Evolutionary conservation across 2,329 filamentous ascomycete species (phyloP), one percentile per base, ranked within the genome.

Genomic region (Fusarium graminum): DNA sequence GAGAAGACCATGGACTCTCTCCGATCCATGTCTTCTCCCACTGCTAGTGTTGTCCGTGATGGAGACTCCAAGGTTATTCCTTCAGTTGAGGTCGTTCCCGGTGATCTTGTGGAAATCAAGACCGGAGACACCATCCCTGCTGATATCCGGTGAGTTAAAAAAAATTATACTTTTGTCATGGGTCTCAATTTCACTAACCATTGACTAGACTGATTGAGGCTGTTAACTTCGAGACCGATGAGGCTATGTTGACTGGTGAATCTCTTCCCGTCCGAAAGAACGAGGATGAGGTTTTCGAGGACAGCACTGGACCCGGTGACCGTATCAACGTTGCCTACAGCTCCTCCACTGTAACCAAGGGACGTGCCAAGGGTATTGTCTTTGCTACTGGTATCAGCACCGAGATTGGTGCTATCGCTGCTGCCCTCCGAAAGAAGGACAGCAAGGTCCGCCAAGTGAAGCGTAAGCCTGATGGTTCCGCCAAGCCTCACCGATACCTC

Each of bases 171-270:
- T 17, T 47, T 9, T 53, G 4, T 34, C n/a, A n/a, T 11, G 43
- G 19, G 16, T 17, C 44, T 36, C 34, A 17, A 11, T 7, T 81
- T 87, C 59, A 84, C 83, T 28, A 88, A 85, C 71, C 82, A 16
- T 83, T 83, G 22, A 10, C 19, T 4, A 67, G 58, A 51, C 70
- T 84, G 25, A 71, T 87, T 61, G 84, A 88, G 67, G 83, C 81
- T 29, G 84, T 90, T 79, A 91, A 91, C 75, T 83, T 89, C 42
- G 87, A 88, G 69, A 89, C 87, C 64, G 88, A 92, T 63, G 87
- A 89, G 74, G 86, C 86, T 5, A 80, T 88, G 45, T 80, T 89
- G 25, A 90, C 87, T 36, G 87, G 87, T 56, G 87, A 90, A 75
- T 88, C 87, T 17, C 79, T 88, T 2, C 87, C 87, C 26, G 83